phyloP scores from a whole-genome alignment of 192 early-diverging fungal genomes.

The Diversispora epigaea region DNA sequence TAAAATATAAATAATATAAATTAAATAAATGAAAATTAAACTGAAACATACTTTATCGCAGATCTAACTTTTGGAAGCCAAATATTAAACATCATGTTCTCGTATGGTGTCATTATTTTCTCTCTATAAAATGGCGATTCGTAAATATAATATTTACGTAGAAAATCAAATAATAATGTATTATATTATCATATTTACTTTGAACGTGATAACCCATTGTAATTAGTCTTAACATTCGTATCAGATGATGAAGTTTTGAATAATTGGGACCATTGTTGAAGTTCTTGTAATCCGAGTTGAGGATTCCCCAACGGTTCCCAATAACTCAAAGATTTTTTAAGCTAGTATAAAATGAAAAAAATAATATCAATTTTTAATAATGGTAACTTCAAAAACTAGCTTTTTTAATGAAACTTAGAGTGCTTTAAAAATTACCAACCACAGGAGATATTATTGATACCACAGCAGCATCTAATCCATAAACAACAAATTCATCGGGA shows the following conservation, averaged over 20 bases:
- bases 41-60: constrained; percentile 69
- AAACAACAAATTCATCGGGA: constrained; percentile 54
- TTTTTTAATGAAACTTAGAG: not conserved
- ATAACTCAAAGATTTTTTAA: constrained; percentile 40
- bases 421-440: not conserved
- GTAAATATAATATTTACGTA: not conserved
- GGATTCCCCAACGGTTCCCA: constrained; percentile 74
- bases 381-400: not conserved
- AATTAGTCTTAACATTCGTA: not conserved
- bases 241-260: constrained; percentile 36
- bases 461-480: constrained; percentile 66
- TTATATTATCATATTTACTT: not conserved
- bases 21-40: constrained; percentile 1
- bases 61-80: constrained; percentile 79
- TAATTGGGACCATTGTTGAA: constrained; percentile 60
- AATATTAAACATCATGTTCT: constrained; percentile 69
- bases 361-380: not conserved
- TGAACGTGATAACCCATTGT: not conserved
- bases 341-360: constrained; percentile 12
- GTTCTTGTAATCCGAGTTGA: constrained; percentile 46
- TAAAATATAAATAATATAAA: not conserved
- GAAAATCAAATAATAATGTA: not conserved
- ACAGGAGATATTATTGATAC: constrained; percentile 58
- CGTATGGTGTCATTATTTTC: constrained; percentile 72
- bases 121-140: not conserved